Percentiles rank a stretch among this genome's conserved stretches.
Conservation (phyloP, 331 rosid species). For the Quercus lobata region DNA sequence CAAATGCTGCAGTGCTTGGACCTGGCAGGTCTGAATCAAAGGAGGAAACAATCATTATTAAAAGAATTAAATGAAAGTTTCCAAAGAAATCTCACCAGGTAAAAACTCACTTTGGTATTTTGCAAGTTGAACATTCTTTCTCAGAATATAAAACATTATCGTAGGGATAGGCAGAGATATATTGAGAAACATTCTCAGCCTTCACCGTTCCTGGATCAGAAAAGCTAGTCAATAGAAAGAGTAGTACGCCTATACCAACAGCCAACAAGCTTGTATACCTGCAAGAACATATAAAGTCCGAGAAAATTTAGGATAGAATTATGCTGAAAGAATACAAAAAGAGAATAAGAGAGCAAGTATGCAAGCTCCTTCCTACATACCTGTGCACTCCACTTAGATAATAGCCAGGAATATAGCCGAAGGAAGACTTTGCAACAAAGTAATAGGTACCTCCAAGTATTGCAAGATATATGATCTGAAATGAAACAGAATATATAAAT, state of each 20-base stretch:
- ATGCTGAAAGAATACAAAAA: conserved; percentile 6
- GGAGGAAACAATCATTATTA: conserved; percentile 1
- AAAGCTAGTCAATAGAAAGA: conserved; percentile 88
- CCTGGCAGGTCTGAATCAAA: conserved; percentile 81
- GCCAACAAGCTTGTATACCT: conserved; percentile 81
- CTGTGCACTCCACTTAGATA: conserved; percentile 77
- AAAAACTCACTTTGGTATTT: conserved; percentile 66
- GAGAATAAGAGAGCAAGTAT: neutral
- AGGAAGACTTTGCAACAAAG: conserved; percentile 50
- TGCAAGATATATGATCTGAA: conserved; percentile 65
- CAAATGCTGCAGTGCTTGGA: conserved; percentile 98
- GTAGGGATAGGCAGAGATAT: conserved; percentile 76
- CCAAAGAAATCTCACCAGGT: neutral
- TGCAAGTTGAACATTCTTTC: conserved; percentile 71
- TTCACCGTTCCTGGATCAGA: conserved; percentile 82
- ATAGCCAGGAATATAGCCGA: conserved; percentile 77
- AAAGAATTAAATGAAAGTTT: neutral
- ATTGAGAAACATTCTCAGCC: conserved; percentile 67
- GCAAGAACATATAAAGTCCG: conserved; percentile 28
- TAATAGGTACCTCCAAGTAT: conserved; percentile 62
- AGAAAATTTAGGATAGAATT: conserved; percentile 28
- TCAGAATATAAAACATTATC: conserved; percentile 71
- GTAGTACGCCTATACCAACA: conserved; percentile 70
- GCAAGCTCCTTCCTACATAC: conserved; percentile 28
- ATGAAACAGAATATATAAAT: neutral